These are phyloP conservation scores for Pyrenula aspistea DNA, from an alignment of 495 filamentous ascomycete genomes.

Conservation along the genomic window DNA sequence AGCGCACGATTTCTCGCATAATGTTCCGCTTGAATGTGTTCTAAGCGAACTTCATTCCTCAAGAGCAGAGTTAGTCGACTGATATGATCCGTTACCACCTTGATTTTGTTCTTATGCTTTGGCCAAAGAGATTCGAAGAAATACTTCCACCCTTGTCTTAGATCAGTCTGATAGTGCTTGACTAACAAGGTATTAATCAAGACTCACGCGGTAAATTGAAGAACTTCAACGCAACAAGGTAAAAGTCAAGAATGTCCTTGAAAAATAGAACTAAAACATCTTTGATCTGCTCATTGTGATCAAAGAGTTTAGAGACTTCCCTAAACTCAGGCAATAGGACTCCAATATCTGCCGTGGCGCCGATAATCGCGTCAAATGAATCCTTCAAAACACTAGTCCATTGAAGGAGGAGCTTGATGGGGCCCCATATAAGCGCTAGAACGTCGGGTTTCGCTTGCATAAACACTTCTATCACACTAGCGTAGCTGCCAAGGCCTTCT, in stretches of 20 bases:
- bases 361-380: slow-evolving; percentile 15
- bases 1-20: neutral
- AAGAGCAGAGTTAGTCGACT: neutral
- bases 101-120: neutral
- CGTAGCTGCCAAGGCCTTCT: slow-evolving; percentile 12
- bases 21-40: slow-evolving; percentile 1
- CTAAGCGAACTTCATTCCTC: neutral
- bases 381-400: slow-evolving; percentile 12
- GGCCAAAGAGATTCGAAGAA: slow-evolving; percentile 1
- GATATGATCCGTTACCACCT: neutral
- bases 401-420: slow-evolving; percentile 20
- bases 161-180: neutral
- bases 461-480: slow-evolving; percentile 14
- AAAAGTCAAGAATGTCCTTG: slow-evolving; percentile 21
- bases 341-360: slow-evolving; percentile 9
- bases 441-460: slow-evolving; percentile 21
- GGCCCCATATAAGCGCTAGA: slow-evolving; percentile 21
- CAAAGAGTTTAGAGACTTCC: slow-evolving; percentile 2
- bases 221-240: slow-evolving; percentile 15
- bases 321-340: slow-evolving; percentile 5
- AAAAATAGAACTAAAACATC: slow-evolving; percentile 18
- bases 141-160: neutral
- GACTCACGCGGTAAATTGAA: slow-evolving; percentile 11
- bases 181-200: neutral
- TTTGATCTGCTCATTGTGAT: slow-evolving; percentile 8